A percentile compares a stretch with the other conserved stretches of the same genome.
These are phyloP conservation scores for Rhodomyrtus psidioides DNA, from an alignment of 441 rosid species.

Conservation along the genomic window DNA sequence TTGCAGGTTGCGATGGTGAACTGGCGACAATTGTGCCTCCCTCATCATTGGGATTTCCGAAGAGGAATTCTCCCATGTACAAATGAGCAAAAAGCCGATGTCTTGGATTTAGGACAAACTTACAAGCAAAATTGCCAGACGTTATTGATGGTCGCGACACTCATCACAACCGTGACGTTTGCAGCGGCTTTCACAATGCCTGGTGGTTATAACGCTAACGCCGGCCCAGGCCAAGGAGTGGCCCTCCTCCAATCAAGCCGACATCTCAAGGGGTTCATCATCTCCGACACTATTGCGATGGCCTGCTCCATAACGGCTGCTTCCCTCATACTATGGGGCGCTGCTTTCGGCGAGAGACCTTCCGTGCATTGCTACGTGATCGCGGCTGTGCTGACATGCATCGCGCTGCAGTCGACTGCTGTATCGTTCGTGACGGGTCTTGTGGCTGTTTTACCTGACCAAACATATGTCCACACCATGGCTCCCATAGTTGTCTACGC, in stretches of 20 bases:
- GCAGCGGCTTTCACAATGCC: constrained; percentile 17
- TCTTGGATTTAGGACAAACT: not conserved
- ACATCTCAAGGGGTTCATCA: not conserved
- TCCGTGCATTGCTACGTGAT: not conserved
- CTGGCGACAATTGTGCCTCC: not conserved
- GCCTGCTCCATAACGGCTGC: not conserved
- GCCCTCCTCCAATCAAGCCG: not conserved
- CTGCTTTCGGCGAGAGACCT: not conserved
- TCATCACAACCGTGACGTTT: constrained; percentile 18
- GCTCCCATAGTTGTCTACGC: not conserved
- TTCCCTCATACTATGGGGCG: not conserved
- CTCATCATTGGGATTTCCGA: not conserved
- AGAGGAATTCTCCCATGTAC: not conserved
- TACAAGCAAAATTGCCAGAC: constrained; percentile 2
- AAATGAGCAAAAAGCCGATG: not conserved
- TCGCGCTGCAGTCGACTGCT: not conserved
- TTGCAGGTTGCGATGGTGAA: not conserved
- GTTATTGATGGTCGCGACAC: constrained; percentile 1
- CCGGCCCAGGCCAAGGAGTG: not conserved
- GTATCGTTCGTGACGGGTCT: not conserved
- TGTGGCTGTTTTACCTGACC: not conserved
- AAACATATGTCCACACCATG: not conserved
- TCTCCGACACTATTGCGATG: not conserved
- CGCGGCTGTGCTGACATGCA: not conserved
- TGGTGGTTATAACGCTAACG: not conserved